Conservation (phyloP, 495 filamentous ascomycete genomes). For the Annulohypoxylon nitens region DNA sequence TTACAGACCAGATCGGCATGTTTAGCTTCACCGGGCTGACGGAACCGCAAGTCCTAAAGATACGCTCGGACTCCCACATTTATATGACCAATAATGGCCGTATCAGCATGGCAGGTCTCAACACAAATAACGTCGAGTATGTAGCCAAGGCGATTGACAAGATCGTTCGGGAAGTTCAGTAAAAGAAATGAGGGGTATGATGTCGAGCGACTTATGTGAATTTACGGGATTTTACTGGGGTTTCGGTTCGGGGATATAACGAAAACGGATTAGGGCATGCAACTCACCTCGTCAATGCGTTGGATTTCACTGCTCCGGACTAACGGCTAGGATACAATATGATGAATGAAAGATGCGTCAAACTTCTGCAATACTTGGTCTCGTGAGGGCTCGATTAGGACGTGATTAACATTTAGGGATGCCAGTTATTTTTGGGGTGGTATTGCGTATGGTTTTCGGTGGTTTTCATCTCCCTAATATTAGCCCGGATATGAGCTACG, state of each 20-base stretch:
- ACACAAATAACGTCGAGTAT: conserved; percentile 91
- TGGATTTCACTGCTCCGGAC: conserved; percentile 24
- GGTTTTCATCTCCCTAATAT: background rate
- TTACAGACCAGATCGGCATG: conserved; percentile 99
- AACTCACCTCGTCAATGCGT: conserved; percentile 36
- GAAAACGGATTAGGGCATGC: conserved; percentile 25
- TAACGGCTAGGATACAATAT: conserved; percentile 25
- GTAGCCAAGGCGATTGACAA: conserved; percentile 89
- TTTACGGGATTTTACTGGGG: conserved; percentile 28
- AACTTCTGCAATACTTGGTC: background rate
- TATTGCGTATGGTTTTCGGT: background rate
- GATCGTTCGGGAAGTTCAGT: conserved; percentile 75
- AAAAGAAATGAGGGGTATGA: conserved; percentile 19
- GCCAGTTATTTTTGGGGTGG: background rate
- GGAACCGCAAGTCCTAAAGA: conserved; percentile 84
- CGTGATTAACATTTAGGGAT: conserved; percentile 5
- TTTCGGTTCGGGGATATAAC: conserved; percentile 29
- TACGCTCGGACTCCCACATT: conserved; percentile 85
- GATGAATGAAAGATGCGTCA: conserved; percentile 23
- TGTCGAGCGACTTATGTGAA: conserved; percentile 12
- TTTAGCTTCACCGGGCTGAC: conserved; percentile 95
- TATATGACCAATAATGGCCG: conserved; percentile 99
- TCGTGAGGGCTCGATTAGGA: background rate
- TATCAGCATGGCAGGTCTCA: conserved; percentile 96
- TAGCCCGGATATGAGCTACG: background rate